Conservation (phyloP, 2,329 filamentous ascomycete species). For the Harringtonia lauricola region DNA sequence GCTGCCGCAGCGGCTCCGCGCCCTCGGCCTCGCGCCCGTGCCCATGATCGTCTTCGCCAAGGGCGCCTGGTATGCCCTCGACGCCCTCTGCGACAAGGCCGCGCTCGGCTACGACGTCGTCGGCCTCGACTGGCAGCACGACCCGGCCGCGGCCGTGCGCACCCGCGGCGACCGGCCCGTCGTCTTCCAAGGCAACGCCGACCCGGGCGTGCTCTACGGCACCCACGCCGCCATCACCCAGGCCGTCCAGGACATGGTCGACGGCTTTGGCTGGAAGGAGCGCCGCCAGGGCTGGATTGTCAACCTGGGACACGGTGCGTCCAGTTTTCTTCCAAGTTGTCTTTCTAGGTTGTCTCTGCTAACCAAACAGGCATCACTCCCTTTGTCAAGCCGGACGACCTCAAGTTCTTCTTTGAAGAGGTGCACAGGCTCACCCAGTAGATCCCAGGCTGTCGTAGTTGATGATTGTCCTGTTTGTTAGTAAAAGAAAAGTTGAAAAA, state of each 20-base stretch:
- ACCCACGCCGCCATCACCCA: slow-evolving; percentile 68
- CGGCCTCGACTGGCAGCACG: slow-evolving; percentile 89
- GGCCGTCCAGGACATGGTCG: slow-evolving; percentile 76
- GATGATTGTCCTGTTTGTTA: slow-evolving; percentile 11
- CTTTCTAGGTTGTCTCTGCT: background rate
- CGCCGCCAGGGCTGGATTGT: slow-evolving; percentile 92
- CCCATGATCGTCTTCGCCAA: slow-evolving; percentile 99
- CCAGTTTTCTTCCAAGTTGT: background rate
- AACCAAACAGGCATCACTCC: slow-evolving; percentile 67
- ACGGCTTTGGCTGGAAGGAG: slow-evolving; percentile 63
- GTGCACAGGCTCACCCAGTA: slow-evolving; percentile 59
- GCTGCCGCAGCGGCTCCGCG: slow-evolving; percentile 62
- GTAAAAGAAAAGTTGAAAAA: background rate
- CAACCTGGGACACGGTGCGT: slow-evolving; percentile 84
- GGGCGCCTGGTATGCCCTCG: slow-evolving; percentile 90
- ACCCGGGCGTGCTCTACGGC: slow-evolving; percentile 88
- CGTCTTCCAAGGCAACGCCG: slow-evolving; percentile 88
- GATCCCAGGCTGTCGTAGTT: slow-evolving; percentile 12
- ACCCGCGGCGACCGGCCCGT: slow-evolving; percentile 64
- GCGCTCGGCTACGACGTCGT: slow-evolving; percentile 91
- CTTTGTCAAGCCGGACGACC: slow-evolving; percentile 82
- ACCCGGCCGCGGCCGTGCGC: slow-evolving; percentile 72
- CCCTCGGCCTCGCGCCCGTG: slow-evolving; percentile 66
- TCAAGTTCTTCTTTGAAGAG: slow-evolving; percentile 91
- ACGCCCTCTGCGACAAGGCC: slow-evolving; percentile 74